Evolutionary conservation across 2,329 filamentous ascomycete species (phyloP).

Genomic region (Aspergillus oerlinghausenensis): DNA sequence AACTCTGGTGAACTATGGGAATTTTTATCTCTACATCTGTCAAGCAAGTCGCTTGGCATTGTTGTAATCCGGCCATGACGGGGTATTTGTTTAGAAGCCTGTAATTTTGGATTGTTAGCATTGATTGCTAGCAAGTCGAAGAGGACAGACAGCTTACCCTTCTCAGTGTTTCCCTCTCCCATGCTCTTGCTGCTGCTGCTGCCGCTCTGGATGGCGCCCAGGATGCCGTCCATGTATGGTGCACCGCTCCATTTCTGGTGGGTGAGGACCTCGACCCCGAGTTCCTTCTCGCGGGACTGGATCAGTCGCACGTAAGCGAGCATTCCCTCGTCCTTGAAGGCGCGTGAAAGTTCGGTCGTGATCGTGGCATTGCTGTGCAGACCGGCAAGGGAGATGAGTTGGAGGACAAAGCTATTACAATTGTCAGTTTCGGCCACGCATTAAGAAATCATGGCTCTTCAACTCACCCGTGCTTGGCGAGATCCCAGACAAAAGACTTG

Average conservation of each 20-base stretch:
- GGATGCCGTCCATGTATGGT: conserved; percentile 77
- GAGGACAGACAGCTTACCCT: conserved; percentile 25
- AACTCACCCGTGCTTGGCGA: conserved; percentile 79
- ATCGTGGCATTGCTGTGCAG: conserved; percentile 62
- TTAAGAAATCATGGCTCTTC: neutral
- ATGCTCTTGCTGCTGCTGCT: conserved; percentile 87
- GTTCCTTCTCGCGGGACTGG: conserved; percentile 82
- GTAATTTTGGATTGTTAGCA: neutral
- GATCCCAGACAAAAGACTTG: conserved; percentile 92
- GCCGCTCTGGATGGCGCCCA: conserved; percentile 86
- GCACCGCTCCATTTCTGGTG: conserved; percentile 79
- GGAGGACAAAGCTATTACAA: conserved; percentile 52
- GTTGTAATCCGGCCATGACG: neutral
- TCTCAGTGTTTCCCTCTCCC: conserved; percentile 90
- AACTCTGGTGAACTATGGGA: neutral
- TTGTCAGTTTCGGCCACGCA: neutral
- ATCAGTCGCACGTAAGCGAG: conserved; percentile 93
- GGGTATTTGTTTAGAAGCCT: neutral
- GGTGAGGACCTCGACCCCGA: conserved; percentile 86
- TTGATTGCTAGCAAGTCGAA: neutral
- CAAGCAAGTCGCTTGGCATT: neutral
- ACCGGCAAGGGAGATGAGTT: conserved; percentile 61
- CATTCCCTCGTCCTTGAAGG: conserved; percentile 91
- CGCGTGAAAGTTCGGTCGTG: conserved; percentile 68
- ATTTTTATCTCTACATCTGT: neutral